These are phyloP conservation scores for Leucosporidium creatinivorum DNA, from an alignment of 768 basidiomycete species.

Conservation along the genomic window DNA sequence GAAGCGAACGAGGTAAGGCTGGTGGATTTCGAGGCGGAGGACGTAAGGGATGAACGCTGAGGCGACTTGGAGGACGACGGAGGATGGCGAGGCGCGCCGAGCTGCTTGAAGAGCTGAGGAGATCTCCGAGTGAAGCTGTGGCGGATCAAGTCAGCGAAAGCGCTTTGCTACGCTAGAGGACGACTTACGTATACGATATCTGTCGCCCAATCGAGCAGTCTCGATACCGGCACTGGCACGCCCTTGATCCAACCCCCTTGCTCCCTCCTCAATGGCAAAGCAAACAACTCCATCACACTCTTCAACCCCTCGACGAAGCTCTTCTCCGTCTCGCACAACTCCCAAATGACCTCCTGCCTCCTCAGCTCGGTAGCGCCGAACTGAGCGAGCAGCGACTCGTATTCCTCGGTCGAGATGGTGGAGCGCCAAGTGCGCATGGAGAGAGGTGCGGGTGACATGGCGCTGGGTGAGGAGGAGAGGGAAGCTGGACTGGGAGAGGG, in stretches of 20 bases:
- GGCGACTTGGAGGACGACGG: slow-evolving; percentile 53
- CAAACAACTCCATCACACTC: slow-evolving; percentile 62
- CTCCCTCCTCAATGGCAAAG: slow-evolving; percentile 66
- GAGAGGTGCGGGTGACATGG: neutral
- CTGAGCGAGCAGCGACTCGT: slow-evolving; percentile 42
- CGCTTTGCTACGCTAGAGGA: too few species aligned
- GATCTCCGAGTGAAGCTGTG: slow-evolving; percentile 57
- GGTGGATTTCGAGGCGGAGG: slow-evolving; percentile 67
- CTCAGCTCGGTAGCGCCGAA: slow-evolving; percentile 53
- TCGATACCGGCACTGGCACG: slow-evolving; percentile 60
- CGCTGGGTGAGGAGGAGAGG: too few species aligned
- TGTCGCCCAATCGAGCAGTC: slow-evolving; percentile 79
- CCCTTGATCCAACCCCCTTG: slow-evolving; percentile 72
- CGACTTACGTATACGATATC: slow-evolving; percentile 60
- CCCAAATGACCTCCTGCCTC: slow-evolving; percentile 61
- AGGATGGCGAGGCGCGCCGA: slow-evolving; percentile 38
- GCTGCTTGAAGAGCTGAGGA: slow-evolving; percentile 47
- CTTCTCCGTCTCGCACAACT: slow-evolving; percentile 62
- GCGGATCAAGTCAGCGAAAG: too few species aligned
- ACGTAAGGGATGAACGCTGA: slow-evolving; percentile 57
- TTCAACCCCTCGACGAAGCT: slow-evolving; percentile 60
- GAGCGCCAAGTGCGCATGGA: slow-evolving; percentile 41
- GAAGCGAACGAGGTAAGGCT: slow-evolving; percentile 72
- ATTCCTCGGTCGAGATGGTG: slow-evolving; percentile 41
- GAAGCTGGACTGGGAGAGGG: too few species aligned